Percentiles rank a stretch among this genome's conserved stretches.
These are phyloP conservation scores for Murraya paniculata DNA, from an alignment of 345 rosid species.

Conservation along the genomic window DNA sequence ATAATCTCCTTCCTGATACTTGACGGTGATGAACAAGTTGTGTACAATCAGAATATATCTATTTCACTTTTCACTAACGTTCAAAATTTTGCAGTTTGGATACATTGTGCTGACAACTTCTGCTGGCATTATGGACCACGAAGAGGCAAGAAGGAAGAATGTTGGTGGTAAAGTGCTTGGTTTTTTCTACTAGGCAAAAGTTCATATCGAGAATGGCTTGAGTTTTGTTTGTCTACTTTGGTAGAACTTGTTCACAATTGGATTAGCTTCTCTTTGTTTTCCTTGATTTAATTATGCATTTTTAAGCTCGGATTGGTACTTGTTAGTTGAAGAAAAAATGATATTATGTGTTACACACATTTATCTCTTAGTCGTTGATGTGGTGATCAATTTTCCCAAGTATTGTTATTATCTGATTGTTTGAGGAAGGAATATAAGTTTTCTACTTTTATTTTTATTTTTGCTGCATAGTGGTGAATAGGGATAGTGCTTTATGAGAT, in stretches of 20 bases:
- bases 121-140: constrained; percentile 56
- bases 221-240: constrained; percentile 9
- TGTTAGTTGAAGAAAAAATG: neutral
- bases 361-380: neutral
- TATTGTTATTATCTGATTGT: neutral
- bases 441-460: too few relatives aligned
- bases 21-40: neutral
- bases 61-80: neutral
- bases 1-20: neutral
- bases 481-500: too few relatives aligned
- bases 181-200: constrained; percentile 36
- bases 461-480: too few relatives aligned
- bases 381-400: neutral
- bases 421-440: neutral
- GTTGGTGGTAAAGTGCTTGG: constrained; percentile 55
- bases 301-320: neutral
- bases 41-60: neutral
- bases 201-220: neutral
- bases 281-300: constrained; percentile 12
- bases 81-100: constrained; percentile 36
- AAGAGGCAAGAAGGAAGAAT: constrained; percentile 53
- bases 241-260: constrained; percentile 9
- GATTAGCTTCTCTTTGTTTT: neutral
- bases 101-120: constrained; percentile 51
- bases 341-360: neutral